Evolutionary conservation across 2,329 filamentous ascomycete species (phyloP).

Genomic region (Curvularia sp.): DNA sequence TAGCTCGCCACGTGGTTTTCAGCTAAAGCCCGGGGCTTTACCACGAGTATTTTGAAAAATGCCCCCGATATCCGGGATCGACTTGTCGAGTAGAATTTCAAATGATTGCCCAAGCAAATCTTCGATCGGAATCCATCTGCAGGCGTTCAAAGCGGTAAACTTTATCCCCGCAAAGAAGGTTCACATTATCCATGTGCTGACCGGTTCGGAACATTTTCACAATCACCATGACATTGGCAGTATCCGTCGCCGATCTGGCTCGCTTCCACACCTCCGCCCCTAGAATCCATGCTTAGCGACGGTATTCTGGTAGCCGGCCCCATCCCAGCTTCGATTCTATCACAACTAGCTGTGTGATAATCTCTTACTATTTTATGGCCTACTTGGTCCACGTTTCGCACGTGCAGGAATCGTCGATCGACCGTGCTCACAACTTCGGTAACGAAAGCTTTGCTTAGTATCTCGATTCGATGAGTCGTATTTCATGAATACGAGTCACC

Average conservation of each 20-base stretch:
- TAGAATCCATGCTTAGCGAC: not conserved
- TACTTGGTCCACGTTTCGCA: not conserved
- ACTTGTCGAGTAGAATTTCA: not conserved
- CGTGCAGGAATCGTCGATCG: not conserved
- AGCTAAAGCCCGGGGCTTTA: not conserved
- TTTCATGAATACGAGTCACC: not conserved
- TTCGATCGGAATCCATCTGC: not conserved
- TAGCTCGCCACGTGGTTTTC: not conserved
- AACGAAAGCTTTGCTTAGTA: not conserved
- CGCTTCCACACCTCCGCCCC: not conserved
- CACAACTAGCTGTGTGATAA: not conserved
- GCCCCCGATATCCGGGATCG: not conserved
- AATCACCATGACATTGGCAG: not conserved
- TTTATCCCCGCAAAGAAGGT: not conserved
- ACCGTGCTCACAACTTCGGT: not conserved
- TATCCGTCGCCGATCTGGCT: not conserved
- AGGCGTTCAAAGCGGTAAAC: not conserved
- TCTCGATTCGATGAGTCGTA: not conserved
- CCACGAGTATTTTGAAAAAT: not conserved
- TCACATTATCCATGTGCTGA: not conserved
- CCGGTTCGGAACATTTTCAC: not conserved
- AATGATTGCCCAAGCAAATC: not conserved
- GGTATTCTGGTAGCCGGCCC: not conserved
- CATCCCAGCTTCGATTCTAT: not conserved
- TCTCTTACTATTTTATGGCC: not conserved